Base-by-base conservation (phyloP, 2,329 filamentous ascomycete species). In the Camptophora hylomeconis region DNA sequence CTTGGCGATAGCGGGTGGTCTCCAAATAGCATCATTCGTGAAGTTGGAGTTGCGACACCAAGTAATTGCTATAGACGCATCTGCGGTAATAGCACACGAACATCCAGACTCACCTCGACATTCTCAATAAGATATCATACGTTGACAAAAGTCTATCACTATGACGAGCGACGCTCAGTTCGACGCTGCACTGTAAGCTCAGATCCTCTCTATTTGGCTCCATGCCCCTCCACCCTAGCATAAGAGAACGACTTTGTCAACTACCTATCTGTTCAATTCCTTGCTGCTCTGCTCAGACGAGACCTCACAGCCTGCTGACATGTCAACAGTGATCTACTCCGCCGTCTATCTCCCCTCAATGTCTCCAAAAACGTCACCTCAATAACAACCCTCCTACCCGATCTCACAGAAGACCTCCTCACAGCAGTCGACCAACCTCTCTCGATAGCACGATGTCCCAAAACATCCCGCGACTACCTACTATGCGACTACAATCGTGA, bases 401-500 rank as follows among this genome's bases (percentile, higher is more conserved):
- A 87, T 45, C 76, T 98, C 36, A 89, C 87, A 49, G 89, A 98
- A 67, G 89, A 98, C 55, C 82, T 98, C 23, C 82, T 98, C 42
- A 89, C 87, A 42, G 93, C 87, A 14, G 89, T 98, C 46, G 89
- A 98, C 59, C 87, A 95, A 57, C 89, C 89, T 14, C 76, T 98
- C 33, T 75, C 80, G 35, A 71, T 92, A 39, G 76, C 79, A 46
- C 79, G 81, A 42, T 95, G 89, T 67, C 73, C 74, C 45, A 80
- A 86, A 58, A 80, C 82, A 17, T 83, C 84, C 46, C 80, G 87
- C 45, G 89, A 95, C 61, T 98, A 93, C 64, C 74, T 98, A 28
- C 80, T 94, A 49, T 98, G 89, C 67, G 89, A 98, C 69, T 98
- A 98, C 70, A 98, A 98, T 69, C 86, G 89, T 41, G 89, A 98